Base-by-base conservation (phyloP, 805 yeast genomes). In the Yamadazyma takamatsuzukensis region DNA sequence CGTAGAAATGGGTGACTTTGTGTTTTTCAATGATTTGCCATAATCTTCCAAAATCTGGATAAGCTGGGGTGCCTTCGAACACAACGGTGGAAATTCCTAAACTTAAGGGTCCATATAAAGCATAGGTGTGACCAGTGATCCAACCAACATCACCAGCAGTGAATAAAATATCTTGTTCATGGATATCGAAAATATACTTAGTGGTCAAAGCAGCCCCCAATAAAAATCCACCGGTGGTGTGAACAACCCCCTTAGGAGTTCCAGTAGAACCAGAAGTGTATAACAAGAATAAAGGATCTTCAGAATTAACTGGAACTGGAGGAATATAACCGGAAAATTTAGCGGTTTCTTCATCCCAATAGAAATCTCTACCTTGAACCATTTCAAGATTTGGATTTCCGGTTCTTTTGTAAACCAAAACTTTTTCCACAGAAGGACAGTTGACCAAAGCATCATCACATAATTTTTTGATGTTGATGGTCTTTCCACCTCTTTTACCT, bases 131-230 rank as follows among this genome's bases (percentile, higher is more conserved):
- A 37, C 95, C 95, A 5, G 94, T 84, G 51, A 84, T 82, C 95
- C 95, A 84, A 51, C 95, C 95, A 33, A 84, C 82, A 62, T 84
- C 95, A 54, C 93, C 95, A 18, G 94, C 93, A 12, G 93, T 83
- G 70, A 84, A 84, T 36, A 84, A 68, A 10, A 77, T 67, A 54
- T 84, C 95, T 37, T 80, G 79, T 25, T 74, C 71, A 49, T 83
- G 88, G 25, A 82, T 69, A 58, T 84, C 94, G 58, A 84, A 84
- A 27, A 77, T 74, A 51, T 84, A 84, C 51, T 78, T 78, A 49
- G 87, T 79, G 29, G 90, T 76, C 52, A 83, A 45, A 36, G 80
- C 67, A 13, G 93, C 88, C 40, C 84, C 83, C 37, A 84, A 65
- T 40, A 84, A 62, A 56, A 78, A 84, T 35, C 94, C 95, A 25